phyloP scores from a whole-genome alignment of 352 stramenopile species.

The Phytophthora sp. region DNA sequence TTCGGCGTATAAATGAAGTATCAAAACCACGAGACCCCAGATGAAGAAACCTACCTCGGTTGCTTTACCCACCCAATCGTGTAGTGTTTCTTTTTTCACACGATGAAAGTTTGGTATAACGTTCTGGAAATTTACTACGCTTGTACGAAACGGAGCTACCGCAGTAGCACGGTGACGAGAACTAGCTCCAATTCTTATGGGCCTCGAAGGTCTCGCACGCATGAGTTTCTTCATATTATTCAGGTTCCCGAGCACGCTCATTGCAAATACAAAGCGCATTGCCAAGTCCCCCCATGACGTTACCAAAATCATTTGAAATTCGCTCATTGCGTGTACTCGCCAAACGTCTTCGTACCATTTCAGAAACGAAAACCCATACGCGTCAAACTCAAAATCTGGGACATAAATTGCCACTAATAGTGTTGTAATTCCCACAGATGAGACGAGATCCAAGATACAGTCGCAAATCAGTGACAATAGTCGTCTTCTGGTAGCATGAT shows the following conservation, averaged over 20 bases:
- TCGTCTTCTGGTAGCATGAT: conserved; percentile 16
- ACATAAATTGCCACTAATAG: conserved; percentile 29
- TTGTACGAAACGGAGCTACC: conserved; percentile 30
- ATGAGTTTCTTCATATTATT: conserved; percentile 40
- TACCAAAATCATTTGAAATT: conserved; percentile 41
- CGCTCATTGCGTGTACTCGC: conserved; percentile 39
- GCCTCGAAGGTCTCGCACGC: conserved; percentile 12
- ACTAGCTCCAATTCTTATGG: not conserved
- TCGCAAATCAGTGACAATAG: conserved; percentile 43
- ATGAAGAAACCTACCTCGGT: conserved; percentile 31
- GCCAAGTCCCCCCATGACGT: conserved; percentile 30
- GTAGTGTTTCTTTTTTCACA: not conserved
- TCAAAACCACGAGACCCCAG: conserved; percentile 39
- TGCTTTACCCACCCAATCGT: conserved; percentile 21
- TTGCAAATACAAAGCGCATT: conserved; percentile 23
- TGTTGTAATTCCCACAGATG: conserved; percentile 42
- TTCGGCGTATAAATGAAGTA: conserved; percentile 34
- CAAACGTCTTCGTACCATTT: conserved; percentile 53
- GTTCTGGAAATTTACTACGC: conserved; percentile 9
- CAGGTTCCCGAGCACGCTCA: conserved; percentile 30
- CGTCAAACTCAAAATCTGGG: conserved; percentile 24
- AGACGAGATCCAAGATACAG: conserved; percentile 46
- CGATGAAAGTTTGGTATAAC: conserved; percentile 1
- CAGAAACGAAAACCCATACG: conserved; percentile 22
- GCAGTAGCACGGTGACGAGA: conserved; percentile 16